These are phyloP conservation scores for Podaxis pistillaris DNA, from an alignment of 768 basidiomycete species.

Conservation along the genomic window DNA sequence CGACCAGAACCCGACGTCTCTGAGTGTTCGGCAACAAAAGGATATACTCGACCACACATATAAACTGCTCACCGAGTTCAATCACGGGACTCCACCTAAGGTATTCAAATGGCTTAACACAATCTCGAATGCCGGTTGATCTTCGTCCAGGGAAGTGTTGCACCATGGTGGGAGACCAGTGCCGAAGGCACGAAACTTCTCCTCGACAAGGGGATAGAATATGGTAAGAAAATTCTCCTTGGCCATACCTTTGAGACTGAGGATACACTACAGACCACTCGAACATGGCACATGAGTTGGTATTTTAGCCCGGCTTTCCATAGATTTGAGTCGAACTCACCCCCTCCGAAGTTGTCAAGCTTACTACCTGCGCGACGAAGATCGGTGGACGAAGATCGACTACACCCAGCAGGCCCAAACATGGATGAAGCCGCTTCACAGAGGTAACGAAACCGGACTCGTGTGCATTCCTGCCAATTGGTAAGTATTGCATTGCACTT, in stretches of 20 bases:
- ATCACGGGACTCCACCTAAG: slow-evolving; percentile 55
- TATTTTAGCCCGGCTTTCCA: not conserved
- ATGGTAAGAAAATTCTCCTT: slow-evolving; percentile 40
- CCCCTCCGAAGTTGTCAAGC: slow-evolving; percentile 45
- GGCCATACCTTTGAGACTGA: not conserved
- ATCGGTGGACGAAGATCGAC: slow-evolving; percentile 73
- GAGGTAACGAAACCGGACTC: slow-evolving; percentile 61
- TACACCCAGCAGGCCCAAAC: slow-evolving; percentile 53
- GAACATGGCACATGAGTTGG: slow-evolving; percentile 58
- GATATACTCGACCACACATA: slow-evolving; percentile 69
- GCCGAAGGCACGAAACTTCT: slow-evolving; percentile 63
- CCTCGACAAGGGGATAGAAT: slow-evolving; percentile 72
- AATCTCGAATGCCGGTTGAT: not conserved
- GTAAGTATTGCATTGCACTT: slow-evolving; percentile 29
- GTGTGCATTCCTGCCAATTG: slow-evolving; percentile 69
- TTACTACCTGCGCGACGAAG: slow-evolving; percentile 66
- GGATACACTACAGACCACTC: slow-evolving; percentile 46
- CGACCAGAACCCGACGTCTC: slow-evolving; percentile 53
- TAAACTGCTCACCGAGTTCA: slow-evolving; percentile 64
- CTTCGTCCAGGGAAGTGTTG: slow-evolving; percentile 49
- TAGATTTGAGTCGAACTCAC: not conserved
- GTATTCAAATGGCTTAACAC: slow-evolving; percentile 16
- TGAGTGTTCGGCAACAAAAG: slow-evolving; percentile 65
- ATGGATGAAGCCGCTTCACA: slow-evolving; percentile 75
- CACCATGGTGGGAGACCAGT: slow-evolving; percentile 81